Evolutionary conservation across 345 rosid genomes (phyloP), one percentile per base, ranked within the genome.

Genomic region (Lumnitzera racemosa): DNA sequence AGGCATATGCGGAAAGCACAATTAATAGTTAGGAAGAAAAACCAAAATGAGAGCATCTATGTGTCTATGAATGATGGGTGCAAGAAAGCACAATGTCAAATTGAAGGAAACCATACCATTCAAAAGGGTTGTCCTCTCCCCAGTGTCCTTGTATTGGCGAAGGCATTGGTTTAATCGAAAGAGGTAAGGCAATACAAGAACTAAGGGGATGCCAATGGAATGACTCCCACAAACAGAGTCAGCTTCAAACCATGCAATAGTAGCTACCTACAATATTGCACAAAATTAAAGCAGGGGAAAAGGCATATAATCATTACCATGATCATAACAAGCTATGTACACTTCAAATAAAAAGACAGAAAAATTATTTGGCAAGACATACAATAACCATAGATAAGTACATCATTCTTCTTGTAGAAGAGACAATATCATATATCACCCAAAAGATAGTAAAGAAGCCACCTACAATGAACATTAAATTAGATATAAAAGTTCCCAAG

Each of bases 201-300:
- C 90, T n/a, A 88, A 17, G n/a, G 99, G 99, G 59, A 95, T 95
- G 20, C 78, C 89, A 75, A 86, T 55, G 0, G 99, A 88, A 77
- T 95, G 99, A 74, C 95, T 83, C 29, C 99, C 97, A 12, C 99
- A 95, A 57, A 90, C 89, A 25, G 99, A 95, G 76, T 95, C 95
- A 43, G 95, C 97, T 77, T 95, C 99, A 80, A 95, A 90, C 99
- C 99, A 95, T 23, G 99, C 99, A 70, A 90, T 73, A 24, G 99
- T 90, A 62, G 97, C 97, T 50, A 95, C 99, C 99, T 90, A 75
- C 67, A 78, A 16, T 20, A 61, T 49, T 73, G 50, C 27, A 69
- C 48, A 69, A 56, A 71, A 57, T 52, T 58, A 4, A 36, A 36
- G 43, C 9, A 5, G 7, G 7, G 7, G 43, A 9, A 36, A 36